These are phyloP conservation scores for Yamadazyma sp. DNA, from an alignment of 1,139 yeast genomes.

Conservation along the genomic window DNA sequence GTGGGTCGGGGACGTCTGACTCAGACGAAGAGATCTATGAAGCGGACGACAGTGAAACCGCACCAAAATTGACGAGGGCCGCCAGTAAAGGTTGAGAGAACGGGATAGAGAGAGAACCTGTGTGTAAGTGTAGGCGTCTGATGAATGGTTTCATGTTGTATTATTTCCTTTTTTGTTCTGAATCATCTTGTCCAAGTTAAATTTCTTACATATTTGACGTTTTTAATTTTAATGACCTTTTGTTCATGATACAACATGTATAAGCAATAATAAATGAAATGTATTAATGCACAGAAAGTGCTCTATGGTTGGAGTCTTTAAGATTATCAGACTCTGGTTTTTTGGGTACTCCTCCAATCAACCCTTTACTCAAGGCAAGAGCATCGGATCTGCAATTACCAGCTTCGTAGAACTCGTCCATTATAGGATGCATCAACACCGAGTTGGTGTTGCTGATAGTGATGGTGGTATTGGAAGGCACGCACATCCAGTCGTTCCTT, in stretches of 20 bases:
- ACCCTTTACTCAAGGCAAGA: slow-evolving; percentile 87
- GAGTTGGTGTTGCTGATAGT: slow-evolving; percentile 79
- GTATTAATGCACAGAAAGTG: neutral
- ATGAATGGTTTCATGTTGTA: slow-evolving; percentile 1
- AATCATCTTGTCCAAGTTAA: no score
- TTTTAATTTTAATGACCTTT: slow-evolving; percentile 8
- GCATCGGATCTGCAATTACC: slow-evolving; percentile 68
- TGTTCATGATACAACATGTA: slow-evolving; percentile 10
- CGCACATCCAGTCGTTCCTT: slow-evolving; percentile 96
- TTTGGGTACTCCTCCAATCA: slow-evolving; percentile 66
- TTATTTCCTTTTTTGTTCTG: neutral
- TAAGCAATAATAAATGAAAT: neutral
- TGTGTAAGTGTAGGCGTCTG: no score
- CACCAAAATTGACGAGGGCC: slow-evolving; percentile 35
- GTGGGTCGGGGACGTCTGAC: slow-evolving; percentile 25
- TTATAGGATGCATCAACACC: slow-evolving; percentile 84
- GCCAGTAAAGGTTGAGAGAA: slow-evolving; percentile 25
- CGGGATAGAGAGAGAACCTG: no score
- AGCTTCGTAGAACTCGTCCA: slow-evolving; percentile 81
- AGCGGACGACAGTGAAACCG: slow-evolving; percentile 22
- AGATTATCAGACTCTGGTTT: slow-evolving; percentile 15
- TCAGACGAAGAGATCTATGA: slow-evolving; percentile 34
- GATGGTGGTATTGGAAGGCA: slow-evolving; percentile 87
- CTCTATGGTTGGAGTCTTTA: neutral
- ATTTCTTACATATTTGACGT: slow-evolving; percentile 2